These are phyloP conservation scores for Erysimum pusillum DNA, from an alignment of 441 rosid species.

Conservation along the genomic window DNA sequence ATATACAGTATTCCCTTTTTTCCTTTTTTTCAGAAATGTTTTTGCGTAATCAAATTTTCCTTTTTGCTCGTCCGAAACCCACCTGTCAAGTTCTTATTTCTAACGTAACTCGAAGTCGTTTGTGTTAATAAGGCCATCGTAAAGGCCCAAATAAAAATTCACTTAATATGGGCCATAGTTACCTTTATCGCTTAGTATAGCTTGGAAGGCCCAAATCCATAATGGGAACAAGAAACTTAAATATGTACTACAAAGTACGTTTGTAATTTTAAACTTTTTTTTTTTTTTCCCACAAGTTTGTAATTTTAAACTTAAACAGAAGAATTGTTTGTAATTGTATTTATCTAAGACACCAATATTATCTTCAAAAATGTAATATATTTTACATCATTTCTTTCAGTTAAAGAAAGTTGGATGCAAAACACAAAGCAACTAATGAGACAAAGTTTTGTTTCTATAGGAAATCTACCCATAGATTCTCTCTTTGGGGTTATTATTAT, in stretches of 20 bases:
- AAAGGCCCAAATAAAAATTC: not conserved
- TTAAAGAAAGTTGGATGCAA: not conserved
- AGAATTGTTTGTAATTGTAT: not conserved
- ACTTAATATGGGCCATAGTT: not conserved
- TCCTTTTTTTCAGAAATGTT: not conserved
- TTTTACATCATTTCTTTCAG: not conserved
- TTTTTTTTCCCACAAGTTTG: no score
- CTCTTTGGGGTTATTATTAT: not conserved
- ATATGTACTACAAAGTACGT: no score
- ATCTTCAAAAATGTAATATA: not conserved
- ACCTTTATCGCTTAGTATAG: not conserved
- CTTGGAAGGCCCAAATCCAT: not conserved
- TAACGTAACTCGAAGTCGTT: not conserved
- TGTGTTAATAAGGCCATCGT: not conserved
- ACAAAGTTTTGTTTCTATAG: not conserved
- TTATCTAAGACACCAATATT: not conserved
- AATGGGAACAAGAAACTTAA: no score
- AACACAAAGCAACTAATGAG: not conserved
- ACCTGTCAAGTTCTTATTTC: not conserved
- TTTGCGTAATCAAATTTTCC: constrained; percentile 3
- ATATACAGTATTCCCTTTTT: not conserved
- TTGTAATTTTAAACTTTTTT: no score
- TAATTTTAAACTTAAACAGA: no score
- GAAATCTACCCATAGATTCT: constrained; percentile 10
- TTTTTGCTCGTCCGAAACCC: not conserved